Evolutionary conservation across 2,329 filamentous ascomycete genomes (phyloP).

Genomic region (Cladophialophora psammophila): DNA sequence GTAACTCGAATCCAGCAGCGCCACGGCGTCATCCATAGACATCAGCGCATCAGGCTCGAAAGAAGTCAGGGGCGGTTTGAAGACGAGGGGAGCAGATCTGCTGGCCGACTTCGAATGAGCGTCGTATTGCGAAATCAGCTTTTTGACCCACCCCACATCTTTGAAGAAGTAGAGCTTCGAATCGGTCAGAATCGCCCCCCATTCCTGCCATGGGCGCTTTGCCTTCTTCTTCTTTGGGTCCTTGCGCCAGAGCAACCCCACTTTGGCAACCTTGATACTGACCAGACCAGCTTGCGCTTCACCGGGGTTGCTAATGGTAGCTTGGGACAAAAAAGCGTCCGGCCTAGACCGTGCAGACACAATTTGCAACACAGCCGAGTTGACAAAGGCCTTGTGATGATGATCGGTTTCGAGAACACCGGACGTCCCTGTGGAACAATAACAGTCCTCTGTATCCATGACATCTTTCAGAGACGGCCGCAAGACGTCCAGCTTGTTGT

Average conservation of each 20-base stretch:
- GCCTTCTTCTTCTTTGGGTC: constrained; percentile 92
- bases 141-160: constrained; percentile 91
- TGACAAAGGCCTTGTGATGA: constrained; percentile 87
- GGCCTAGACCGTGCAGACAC: constrained; percentile 91
- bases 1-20: constrained; percentile 83
- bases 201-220: constrained; percentile 97
- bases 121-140: constrained; percentile 86
- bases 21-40: constrained; percentile 91
- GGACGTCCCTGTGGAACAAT: constrained; percentile 82
- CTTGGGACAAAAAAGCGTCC: constrained; percentile 91
- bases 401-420: constrained; percentile 78
- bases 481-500: constrained; percentile 82
- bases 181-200: constrained; percentile 95
- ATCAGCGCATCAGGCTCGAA: constrained; percentile 95
- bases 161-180: constrained; percentile 97
- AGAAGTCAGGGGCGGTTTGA: constrained; percentile 85
- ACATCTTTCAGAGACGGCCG: constrained; percentile 89
- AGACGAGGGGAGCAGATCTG: constrained; percentile 78
- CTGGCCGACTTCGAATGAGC: constrained; percentile 79
- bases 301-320: constrained; percentile 81
- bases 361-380: constrained; percentile 91
- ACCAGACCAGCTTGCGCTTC: constrained; percentile 92
- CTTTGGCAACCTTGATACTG: constrained; percentile 96
- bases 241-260: constrained; percentile 93
- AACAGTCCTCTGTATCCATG: constrained; percentile 90